Base-by-base conservation (phyloP, 257 asterid species). In the Penstemon davidsonii region DNA sequence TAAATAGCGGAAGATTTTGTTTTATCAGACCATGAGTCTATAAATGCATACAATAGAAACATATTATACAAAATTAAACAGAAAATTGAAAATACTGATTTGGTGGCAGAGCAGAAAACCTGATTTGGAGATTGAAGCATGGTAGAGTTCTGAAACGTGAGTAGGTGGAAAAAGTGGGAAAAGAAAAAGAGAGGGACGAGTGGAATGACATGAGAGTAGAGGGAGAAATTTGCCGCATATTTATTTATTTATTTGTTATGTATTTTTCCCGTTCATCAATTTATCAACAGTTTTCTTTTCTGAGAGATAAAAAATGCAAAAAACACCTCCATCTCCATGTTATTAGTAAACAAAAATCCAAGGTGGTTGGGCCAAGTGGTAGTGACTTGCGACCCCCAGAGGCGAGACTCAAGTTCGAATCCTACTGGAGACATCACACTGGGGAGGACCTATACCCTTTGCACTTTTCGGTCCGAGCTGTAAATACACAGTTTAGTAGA, bases 191-290 rank as follows among this genome's bases (percentile, higher is more conserved):
- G 10, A 46, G 2, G 37, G 67, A 47, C 11, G 79, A 68, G 52
- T 53, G 64, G 75, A 68, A 49, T 10, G 80, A 69, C 69, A 37
- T 7, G 69, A 75, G 58, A 47, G 18, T 15, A 15, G 60, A 11
- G 49, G 57, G 70, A 64, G 79, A 69, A 39, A 81, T 44, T 64
- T 46, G 82, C 76, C 63, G 71, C 85, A 15, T 15, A 80, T 80
- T 40, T 58, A 41, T 55, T 51, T 37, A 54, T 25, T 33, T 47
- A 15, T 55, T 40, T 65, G 63, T 56, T 43, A 18, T 7, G 9
- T 46, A 6, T 12, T n/a, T 63, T 51, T 12, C 62, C 64, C 39
- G 12, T 12, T 12, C 7, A 7, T 3, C 12, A 7, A 7, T 45
- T 45, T 2, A 45, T 46, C 4, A 9, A 7, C 9, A 46, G 10